Percentiles rank a stretch among this genome's conserved stretches.
phyloP scores from a whole-genome alignment of 192 early-diverging fungal genomes.

The Backusella liffmaniae region DNA sequence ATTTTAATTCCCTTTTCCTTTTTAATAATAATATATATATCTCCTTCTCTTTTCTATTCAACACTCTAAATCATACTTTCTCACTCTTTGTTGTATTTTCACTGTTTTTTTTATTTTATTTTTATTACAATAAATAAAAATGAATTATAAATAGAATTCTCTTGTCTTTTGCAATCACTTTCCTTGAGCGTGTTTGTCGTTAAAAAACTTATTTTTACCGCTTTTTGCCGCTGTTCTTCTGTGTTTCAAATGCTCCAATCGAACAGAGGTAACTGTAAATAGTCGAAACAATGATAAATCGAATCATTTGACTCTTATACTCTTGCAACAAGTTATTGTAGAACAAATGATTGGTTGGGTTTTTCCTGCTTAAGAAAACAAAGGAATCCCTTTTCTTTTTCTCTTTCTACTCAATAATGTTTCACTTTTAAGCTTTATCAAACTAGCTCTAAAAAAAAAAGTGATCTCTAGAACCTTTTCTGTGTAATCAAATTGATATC shows the following conservation, averaged over 20 bases:
- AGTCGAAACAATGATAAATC: background rate
- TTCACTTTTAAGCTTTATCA: background rate
- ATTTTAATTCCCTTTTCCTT: background rate
- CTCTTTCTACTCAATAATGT: background rate
- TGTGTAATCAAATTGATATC: too few species aligned
- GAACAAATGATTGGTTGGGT: background rate
- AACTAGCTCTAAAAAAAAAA: too few species aligned
- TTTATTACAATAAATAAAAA: slow-evolving; percentile 4
- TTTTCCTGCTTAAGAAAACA: background rate
- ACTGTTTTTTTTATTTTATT: background rate
- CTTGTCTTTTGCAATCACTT: background rate
- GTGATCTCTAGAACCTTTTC: too few species aligned
- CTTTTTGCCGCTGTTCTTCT: slow-evolving; percentile 2
- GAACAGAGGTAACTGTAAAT: background rate
- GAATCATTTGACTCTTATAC: background rate
- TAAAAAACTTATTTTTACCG: background rate
- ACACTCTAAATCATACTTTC: background rate
- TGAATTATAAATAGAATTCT: background rate
- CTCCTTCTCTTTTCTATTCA: slow-evolving; percentile 1
- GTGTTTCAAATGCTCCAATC: background rate
- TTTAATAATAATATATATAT: background rate
- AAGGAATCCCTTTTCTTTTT: background rate
- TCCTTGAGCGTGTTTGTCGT: background rate
- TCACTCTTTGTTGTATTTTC: background rate
- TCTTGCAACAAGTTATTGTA: background rate